Evolutionary conservation across 768 basidiomycete genomes (phyloP), one percentile per base, ranked within the genome.

Genomic region (Saitozyma podzolica): DNA sequence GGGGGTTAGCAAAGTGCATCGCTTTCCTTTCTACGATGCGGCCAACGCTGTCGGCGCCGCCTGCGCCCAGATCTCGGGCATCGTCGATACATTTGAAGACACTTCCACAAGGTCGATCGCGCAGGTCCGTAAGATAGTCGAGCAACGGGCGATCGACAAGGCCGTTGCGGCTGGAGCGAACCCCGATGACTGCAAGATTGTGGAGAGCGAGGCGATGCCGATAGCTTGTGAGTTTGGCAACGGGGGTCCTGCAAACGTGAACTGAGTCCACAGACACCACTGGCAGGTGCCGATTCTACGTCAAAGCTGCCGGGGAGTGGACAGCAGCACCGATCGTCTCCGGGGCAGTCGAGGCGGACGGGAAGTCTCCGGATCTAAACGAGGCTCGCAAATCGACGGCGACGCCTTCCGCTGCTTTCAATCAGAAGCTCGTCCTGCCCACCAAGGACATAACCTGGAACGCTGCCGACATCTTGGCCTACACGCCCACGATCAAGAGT

Each of bases 11-110:
- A 81, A 80, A 56, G 82, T 86, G 16, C 80, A 84, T 58, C 80
- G 82, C 13, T 84, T 84, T 39, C 83, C 84, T 0, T 82, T 82
- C 74, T 83, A 81, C 64, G 74, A 70, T 40, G 69, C 69, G n/a
- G 79, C 79, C 10, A 80, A 80, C 52, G 79, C 79, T 14, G 77
- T 80, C 3, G 79, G 79, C 1, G 79, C 79, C 8, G 83, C 84
- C 53, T 85, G 86, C 43, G 86, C 87, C 9, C 86, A 87, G 58
- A 86, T 87, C 8, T 84, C 87, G 2, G 86, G 86, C 5, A 85
- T 85, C 42, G 65, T 81, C 43, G 82, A 82, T 62, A 80, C 81
- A 9, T 78, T 83, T 56, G 79, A 82, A 61, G 69, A 81, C 39
- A 68, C 80, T 0, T 69, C 74, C n/a, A 74, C 62, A 19, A 68